A percentile compares a stretch with the other conserved stretches of the same genome.
phyloP scores from a whole-genome alignment of 345 rosid species.

The Eucalyptus polyanthemos region DNA sequence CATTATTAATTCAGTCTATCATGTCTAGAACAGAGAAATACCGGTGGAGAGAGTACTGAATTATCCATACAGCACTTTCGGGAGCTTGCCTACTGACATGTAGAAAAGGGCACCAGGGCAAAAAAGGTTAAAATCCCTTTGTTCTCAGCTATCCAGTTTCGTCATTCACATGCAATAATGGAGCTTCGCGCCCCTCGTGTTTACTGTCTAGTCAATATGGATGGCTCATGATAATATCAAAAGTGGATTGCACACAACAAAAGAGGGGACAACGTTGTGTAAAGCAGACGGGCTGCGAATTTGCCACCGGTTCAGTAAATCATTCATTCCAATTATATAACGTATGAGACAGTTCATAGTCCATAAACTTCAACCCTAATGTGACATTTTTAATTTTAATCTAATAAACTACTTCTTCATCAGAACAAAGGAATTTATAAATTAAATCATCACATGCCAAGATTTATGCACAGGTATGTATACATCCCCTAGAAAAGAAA shows the following conservation, averaged over 20 bases:
- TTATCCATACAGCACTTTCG: not conserved
- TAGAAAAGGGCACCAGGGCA: not conserved
- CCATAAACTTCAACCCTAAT: not conserved
- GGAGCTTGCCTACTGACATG: not conserved
- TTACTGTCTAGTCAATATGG: not conserved
- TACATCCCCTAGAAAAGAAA: not conserved
- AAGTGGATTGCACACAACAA: not conserved
- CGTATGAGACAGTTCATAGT: not conserved
- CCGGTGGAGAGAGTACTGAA: not conserved
- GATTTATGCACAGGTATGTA: not conserved
- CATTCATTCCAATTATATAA: not conserved
- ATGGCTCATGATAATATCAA: not conserved
- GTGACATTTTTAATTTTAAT: not conserved
- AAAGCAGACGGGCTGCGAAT: not conserved
- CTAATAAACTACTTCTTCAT: not conserved
- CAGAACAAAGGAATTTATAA: not conserved
- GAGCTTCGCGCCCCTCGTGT: not conserved
- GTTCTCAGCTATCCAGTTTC: not conserved
- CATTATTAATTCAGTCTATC: not conserved
- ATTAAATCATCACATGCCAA: not conserved
- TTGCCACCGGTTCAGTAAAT: not conserved
- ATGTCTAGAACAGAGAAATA: not conserved
- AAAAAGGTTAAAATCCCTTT: not conserved
- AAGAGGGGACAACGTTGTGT: not conserved
- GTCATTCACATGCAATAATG: not conserved